A percentile compares a stretch with the other conserved stretches of the same genome.
Evolutionary conservation across 176 grass and related monocot species (phyloP).

Genomic region (Raddia guianensis): DNA sequence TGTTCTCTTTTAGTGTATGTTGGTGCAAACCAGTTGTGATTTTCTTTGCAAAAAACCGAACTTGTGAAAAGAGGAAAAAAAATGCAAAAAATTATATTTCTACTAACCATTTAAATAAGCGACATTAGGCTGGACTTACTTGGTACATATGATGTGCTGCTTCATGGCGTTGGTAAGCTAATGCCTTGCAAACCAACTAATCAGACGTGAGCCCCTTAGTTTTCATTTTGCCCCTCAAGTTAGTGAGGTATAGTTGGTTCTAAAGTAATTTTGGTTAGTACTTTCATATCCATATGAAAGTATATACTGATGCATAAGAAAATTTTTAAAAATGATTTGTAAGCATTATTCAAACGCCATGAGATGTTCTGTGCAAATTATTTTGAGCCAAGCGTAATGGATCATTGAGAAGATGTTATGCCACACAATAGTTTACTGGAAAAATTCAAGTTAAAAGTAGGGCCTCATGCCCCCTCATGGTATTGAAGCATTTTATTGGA

Average conservation of each 20-base stretch:
- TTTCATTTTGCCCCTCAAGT: too few species aligned
- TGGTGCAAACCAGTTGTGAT: not conserved
- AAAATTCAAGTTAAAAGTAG: too few species aligned
- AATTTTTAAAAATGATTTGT: not conserved
- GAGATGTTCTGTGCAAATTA: not conserved
- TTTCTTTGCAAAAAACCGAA: not conserved
- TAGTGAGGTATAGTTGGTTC: not conserved
- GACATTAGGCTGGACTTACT: not conserved
- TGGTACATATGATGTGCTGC: not conserved
- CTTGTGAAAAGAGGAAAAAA: not conserved
- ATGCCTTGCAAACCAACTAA: too few species aligned
- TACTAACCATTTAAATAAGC: not conserved
- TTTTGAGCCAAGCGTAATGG: not conserved
- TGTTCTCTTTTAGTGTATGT: not conserved
- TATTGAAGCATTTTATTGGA: too few species aligned
- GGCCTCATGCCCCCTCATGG: too few species aligned
- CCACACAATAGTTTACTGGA: too few species aligned
- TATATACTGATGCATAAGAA: not conserved
- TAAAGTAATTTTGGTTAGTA: not conserved
- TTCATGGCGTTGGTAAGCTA: too few species aligned
- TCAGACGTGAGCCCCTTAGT: too few species aligned
- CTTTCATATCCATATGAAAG: not conserved
- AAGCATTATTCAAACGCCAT: not conserved
- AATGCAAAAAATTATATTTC: not conserved
- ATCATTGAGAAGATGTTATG: not conserved